Percentiles rank a stretch among this genome's conserved stretches.
Conservation (phyloP, 108 stramenopile species). For the Cyclotella baltica region DNA sequence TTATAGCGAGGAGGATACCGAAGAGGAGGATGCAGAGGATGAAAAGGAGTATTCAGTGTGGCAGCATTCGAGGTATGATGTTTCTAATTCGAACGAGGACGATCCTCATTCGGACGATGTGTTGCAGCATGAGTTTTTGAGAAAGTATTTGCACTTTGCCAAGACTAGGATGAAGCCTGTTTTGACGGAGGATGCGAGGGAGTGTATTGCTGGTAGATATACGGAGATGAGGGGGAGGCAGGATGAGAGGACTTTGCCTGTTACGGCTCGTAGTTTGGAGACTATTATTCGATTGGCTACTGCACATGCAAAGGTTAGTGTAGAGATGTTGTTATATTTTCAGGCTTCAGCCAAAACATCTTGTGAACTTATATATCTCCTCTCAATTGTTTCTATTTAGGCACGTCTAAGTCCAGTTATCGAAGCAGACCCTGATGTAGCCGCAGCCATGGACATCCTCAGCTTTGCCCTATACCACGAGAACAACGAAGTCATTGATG, state of each 20-base stretch:
- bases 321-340: conserved; percentile 10
- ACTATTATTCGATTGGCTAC: conserved; percentile 97
- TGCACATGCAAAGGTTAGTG: conserved; percentile 95
- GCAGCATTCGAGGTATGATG: conserved; percentile 65
- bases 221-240: conserved; percentile 94
- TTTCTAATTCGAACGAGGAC: conserved; percentile 34
- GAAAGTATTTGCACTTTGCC: conserved; percentile 98
- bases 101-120: conserved; percentile 82
- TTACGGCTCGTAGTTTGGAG: conserved; percentile 98
- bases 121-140: conserved; percentile 93
- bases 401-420: conserved; percentile 73
- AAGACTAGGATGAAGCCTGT: conserved; percentile 91
- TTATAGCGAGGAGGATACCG: conserved; percentile 76
- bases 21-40: conserved; percentile 48
- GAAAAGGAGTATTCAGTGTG: conserved; percentile 71
- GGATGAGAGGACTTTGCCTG: conserved; percentile 89
- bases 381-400: conserved; percentile 9
- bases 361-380: background rate
- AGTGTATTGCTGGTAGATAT: conserved; percentile 95
- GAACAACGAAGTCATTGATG: conserved; percentile 49
- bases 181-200: conserved; percentile 93
- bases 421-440: conserved; percentile 81
- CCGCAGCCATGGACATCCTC: conserved; percentile 86
- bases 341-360: background rate
- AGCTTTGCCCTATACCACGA: conserved; percentile 92